Percentiles rank a stretch among this genome's conserved stretches.
These are phyloP conservation scores for Solanum lycopersicoides DNA, from an alignment of 257 asterid genomes.

Conservation along the genomic window DNA sequence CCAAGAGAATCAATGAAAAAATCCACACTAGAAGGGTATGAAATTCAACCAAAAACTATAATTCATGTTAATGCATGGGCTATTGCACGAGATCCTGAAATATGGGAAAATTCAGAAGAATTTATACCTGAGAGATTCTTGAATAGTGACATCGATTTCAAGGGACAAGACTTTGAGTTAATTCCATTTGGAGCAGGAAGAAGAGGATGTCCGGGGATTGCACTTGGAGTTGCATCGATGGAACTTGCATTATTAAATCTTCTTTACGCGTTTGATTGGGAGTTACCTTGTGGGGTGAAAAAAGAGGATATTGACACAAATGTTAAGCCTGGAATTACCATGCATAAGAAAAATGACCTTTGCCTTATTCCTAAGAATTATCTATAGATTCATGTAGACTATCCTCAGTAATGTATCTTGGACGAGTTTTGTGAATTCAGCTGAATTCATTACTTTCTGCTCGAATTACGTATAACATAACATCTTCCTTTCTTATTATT, in stretches of 20 bases:
- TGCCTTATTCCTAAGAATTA: neutral
- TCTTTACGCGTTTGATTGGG: neutral
- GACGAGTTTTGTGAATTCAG: neutral
- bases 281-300: neutral
- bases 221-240: neutral
- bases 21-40: neutral
- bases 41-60: neutral
- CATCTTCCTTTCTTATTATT: too few species aligned
- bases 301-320: neutral
- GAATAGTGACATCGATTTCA: neutral
- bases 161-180: neutral
- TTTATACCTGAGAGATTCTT: neutral
- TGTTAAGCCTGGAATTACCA: neutral
- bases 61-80: neutral
- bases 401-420: neutral
- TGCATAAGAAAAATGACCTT: neutral
- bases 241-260: neutral
- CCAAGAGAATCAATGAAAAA: neutral
- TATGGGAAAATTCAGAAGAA: neutral
- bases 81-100: neutral
- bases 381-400: neutral
- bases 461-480: too few species aligned
- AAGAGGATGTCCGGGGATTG: neutral
- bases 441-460: too few species aligned
- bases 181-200: neutral